A percentile compares a stretch with the other conserved stretches of the same genome.
These are phyloP conservation scores for Penicillium sp. DNA, from an alignment of 2,329 filamentous ascomycete species.

Conservation along the genomic window DNA sequence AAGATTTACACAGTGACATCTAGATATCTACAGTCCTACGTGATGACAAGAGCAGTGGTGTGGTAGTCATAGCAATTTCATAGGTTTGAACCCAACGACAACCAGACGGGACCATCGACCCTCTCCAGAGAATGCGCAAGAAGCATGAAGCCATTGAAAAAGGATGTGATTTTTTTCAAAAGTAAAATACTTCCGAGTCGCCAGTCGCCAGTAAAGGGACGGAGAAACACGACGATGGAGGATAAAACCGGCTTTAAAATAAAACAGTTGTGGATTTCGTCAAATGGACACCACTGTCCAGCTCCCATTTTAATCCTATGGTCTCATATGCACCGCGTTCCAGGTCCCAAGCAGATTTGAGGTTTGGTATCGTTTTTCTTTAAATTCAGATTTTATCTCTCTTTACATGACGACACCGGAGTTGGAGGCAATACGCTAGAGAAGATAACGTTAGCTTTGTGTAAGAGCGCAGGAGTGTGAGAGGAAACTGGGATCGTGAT, in stretches of 20 bases:
- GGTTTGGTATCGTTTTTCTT: conserved; percentile 33
- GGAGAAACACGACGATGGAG: conserved; percentile 24
- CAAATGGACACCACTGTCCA: conserved; percentile 23
- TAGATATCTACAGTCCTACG: neutral
- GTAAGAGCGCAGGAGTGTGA: neutral
- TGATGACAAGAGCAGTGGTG: neutral
- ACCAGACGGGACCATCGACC: conserved; percentile 6
- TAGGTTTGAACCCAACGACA: conserved; percentile 9
- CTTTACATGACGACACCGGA: conserved; percentile 99
- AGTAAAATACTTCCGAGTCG: conserved; percentile 22
- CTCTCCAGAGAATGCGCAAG: conserved; percentile 2
- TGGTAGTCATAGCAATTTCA: conserved; percentile 14
- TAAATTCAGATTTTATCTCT: conserved; percentile 28
- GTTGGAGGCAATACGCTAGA: conserved; percentile 97
- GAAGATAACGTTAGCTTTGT: conserved; percentile 35
- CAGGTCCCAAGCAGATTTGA: conserved; percentile 26
- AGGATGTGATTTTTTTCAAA: conserved; percentile 21
- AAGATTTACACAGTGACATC: neutral
- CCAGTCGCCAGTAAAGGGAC: conserved; percentile 24
- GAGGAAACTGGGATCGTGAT: neutral
- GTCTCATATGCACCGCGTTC: conserved; percentile 30
- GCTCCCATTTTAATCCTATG: conserved; percentile 23
- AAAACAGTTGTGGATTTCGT: conserved; percentile 27
- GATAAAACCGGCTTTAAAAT: conserved; percentile 26
- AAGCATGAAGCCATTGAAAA: conserved; percentile 15